Conservation (phyloP, 208 protist species). For the Leishmania lainsoni region DNA sequence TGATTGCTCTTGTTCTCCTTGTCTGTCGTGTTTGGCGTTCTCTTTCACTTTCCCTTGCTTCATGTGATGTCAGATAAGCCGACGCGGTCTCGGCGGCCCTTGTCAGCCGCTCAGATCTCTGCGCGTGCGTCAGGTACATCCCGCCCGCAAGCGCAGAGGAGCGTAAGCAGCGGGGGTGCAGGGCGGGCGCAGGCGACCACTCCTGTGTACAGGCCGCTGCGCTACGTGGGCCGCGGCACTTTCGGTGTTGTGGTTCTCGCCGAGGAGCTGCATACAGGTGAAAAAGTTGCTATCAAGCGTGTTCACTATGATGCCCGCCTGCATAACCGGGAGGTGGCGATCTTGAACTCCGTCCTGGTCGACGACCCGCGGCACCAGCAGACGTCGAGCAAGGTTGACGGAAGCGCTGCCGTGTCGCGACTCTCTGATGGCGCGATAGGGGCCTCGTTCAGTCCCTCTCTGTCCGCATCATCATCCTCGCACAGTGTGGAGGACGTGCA, state of each 20-base stretch:
- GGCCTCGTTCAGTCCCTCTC: background rate
- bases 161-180: background rate
- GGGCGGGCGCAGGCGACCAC: background rate
- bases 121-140: background rate
- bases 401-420: background rate
- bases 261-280: conserved; percentile 69
- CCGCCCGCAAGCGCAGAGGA: background rate
- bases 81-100: background rate
- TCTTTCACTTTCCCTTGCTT: background rate
- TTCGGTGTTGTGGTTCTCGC: conserved; percentile 98
- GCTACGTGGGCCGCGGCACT: conserved; percentile 94
- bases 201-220: conserved; percentile 31
- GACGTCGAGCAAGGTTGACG: background rate
- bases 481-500: conserved; percentile 6
- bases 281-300: conserved; percentile 97
- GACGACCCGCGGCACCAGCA: background rate
- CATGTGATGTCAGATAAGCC: conserved; percentile 2
- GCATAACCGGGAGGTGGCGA: conserved; percentile 98
- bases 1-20: too few species aligned
- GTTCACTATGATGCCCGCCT: conserved; percentile 97
- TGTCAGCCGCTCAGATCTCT: background rate
- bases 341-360: conserved; percentile 91
- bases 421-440: background rate
- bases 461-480: background rate
- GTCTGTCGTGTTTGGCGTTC: background rate